These are phyloP conservation scores for Galium porrigens DNA, from an alignment of 305 asterid genomes.

Conservation along the genomic window DNA sequence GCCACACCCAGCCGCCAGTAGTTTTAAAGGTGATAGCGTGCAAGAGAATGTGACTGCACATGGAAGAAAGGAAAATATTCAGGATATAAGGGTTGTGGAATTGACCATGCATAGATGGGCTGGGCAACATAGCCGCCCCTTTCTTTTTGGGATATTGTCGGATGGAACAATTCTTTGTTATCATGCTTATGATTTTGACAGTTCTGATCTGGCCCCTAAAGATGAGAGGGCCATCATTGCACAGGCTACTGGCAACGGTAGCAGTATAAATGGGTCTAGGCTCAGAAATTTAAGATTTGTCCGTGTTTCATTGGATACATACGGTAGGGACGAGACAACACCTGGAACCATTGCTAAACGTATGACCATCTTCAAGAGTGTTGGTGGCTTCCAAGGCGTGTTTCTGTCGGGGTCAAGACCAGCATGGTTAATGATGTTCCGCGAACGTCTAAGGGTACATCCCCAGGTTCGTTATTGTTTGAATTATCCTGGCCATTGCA, in stretches of 20 bases:
- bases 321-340: constrained; percentile 60
- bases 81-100: constrained; percentile 61
- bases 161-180: constrained; percentile 90
- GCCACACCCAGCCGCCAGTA: constrained; percentile 30
- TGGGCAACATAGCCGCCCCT: constrained; percentile 63
- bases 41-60: constrained; percentile 37
- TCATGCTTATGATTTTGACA: constrained; percentile 68
- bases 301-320: constrained; percentile 54
- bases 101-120: constrained; percentile 85
- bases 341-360: constrained; percentile 53
- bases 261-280: constrained; percentile 55
- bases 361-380: constrained; percentile 60
- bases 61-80: constrained; percentile 51
- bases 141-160: constrained; percentile 63
- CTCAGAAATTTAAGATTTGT: constrained; percentile 72
- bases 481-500: not conserved
- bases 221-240: constrained; percentile 36
- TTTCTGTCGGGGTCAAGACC: constrained; percentile 75
- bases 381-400: constrained; percentile 78
- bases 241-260: constrained; percentile 26
- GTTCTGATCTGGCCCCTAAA: constrained; percentile 46
- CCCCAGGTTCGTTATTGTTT: constrained; percentile 57
- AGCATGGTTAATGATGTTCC: constrained; percentile 80
- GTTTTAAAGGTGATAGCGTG: constrained; percentile 22
- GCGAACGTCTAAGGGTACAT: constrained; percentile 80